These are phyloP conservation scores for Pseudonitzschia multiseries DNA, from an alignment of 108 stramenopile genomes.

Conservation along the genomic window DNA sequence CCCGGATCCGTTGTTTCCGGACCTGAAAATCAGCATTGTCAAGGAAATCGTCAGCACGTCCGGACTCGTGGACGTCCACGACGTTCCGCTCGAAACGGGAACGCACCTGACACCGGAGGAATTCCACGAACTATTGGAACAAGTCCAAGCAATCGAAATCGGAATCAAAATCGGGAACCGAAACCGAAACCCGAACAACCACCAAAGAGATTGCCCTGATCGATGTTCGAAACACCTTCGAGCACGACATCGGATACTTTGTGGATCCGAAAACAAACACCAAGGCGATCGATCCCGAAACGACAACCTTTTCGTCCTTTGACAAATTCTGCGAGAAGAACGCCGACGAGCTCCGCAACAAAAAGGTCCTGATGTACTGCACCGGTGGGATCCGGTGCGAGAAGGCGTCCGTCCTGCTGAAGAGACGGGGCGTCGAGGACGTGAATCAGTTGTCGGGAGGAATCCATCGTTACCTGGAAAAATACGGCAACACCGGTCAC, in stretches of 20 bases:
- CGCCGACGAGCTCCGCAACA: slow-evolving; percentile 59
- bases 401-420: slow-evolving; percentile 76
- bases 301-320: slow-evolving; percentile 74
- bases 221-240: slow-evolving; percentile 89
- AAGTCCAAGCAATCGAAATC: too few species aligned
- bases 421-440: slow-evolving; percentile 65
- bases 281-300: slow-evolving; percentile 70
- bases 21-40: slow-evolving; percentile 75
- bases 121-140: slow-evolving; percentile 58
- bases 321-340: slow-evolving; percentile 64
- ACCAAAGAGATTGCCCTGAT: slow-evolving; percentile 60
- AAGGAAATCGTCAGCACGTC: slow-evolving; percentile 83
- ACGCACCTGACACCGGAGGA: slow-evolving; percentile 67
- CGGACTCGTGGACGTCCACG: slow-evolving; percentile 49
- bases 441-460: slow-evolving; percentile 88
- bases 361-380: slow-evolving; percentile 94
- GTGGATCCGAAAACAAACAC: slow-evolving; percentile 36
- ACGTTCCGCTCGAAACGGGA: slow-evolving; percentile 48
- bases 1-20: slow-evolving; percentile 68
- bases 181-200: background rate
- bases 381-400: slow-evolving; percentile 82
- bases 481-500: slow-evolving; percentile 74
- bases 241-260: slow-evolving; percentile 81
- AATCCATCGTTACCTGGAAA: slow-evolving; percentile 92
- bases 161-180: too few species aligned